Conservation (phyloP, 2,329 filamentous ascomycete species). For the Pyricularia grisea region DNA sequence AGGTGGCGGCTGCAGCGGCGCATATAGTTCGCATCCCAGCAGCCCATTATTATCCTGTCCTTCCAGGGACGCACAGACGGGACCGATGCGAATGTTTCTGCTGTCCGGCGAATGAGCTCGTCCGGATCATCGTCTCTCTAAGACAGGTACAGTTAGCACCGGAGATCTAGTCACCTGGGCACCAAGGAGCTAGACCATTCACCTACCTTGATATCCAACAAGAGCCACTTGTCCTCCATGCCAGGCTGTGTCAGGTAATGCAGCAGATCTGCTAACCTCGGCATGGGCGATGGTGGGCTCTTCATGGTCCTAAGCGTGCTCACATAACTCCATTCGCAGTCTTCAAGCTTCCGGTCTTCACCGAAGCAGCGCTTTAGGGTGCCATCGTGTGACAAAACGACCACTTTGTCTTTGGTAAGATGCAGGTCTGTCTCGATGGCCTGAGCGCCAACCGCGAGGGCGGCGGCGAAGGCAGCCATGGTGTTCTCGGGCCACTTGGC, state of each 20-base stretch:
- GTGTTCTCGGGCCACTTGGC: slow-evolving; percentile 77
- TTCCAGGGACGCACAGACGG: slow-evolving; percentile 51
- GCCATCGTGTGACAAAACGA: slow-evolving; percentile 78
- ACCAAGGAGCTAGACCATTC: slow-evolving; percentile 28
- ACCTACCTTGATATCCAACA: slow-evolving; percentile 70
- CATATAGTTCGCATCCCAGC: slow-evolving; percentile 72
- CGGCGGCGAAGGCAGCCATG: slow-evolving; percentile 42
- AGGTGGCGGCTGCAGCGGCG: slow-evolving; percentile 52
- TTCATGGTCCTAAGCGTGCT: slow-evolving; percentile 56
- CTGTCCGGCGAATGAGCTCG: slow-evolving; percentile 61
- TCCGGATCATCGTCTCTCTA: slow-evolving; percentile 62
- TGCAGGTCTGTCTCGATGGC: slow-evolving; percentile 87
- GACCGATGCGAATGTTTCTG: slow-evolving; percentile 49
- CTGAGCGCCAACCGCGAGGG: slow-evolving; percentile 36
- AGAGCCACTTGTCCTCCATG: slow-evolving; percentile 62
- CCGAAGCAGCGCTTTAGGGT: slow-evolving; percentile 77
- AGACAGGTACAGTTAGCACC: neutral
- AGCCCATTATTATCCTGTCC: slow-evolving; percentile 66
- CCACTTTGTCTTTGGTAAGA: slow-evolving; percentile 69
- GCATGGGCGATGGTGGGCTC: slow-evolving; percentile 55
- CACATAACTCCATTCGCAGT: slow-evolving; percentile 70
- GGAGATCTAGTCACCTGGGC: neutral
- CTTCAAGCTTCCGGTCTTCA: slow-evolving; percentile 57
- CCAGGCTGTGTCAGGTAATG: slow-evolving; percentile 58
- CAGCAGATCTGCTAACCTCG: slow-evolving; percentile 65